Conservation (phyloP, 202 grass and related monocot species). For the Hordeum pubiflorum region DNA sequence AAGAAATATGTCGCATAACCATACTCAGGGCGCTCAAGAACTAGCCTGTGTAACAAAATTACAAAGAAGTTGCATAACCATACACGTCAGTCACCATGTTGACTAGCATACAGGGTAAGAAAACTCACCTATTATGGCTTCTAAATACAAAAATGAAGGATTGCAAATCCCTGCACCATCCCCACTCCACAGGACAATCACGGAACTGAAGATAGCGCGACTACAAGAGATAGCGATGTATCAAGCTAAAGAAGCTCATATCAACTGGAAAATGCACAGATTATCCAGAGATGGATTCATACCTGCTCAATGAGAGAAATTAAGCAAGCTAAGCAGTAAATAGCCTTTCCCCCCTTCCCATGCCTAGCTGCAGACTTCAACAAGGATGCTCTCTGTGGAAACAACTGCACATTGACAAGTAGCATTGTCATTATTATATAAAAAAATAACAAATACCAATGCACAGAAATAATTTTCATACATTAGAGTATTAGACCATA, state of each 20-base stretch:
- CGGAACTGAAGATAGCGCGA: constrained; percentile 65
- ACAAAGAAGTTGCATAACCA: not conserved
- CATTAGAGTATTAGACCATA: not conserved
- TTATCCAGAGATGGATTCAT: not conserved
- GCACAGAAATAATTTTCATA: not conserved
- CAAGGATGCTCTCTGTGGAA: constrained; percentile 46
- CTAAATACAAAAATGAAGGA: constrained; percentile 89
- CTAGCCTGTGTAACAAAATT: constrained; percentile 56
- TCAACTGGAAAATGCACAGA: not conserved
- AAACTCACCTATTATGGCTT: constrained; percentile 66
- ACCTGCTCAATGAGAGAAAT: constrained; percentile 93
- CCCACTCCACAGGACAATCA: constrained; percentile 79
- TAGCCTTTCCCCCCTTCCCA: constrained; percentile 46
- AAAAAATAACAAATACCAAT: not conserved
- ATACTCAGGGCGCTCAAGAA: constrained; percentile 94
- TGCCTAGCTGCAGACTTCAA: constrained; percentile 46
- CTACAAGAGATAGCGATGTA: constrained; percentile 41
- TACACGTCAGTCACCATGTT: constrained; percentile 4
- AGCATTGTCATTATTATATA: constrained; percentile 22
- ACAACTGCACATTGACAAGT: constrained; percentile 52
- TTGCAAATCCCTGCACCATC: constrained; percentile 92
- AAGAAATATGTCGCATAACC: constrained; percentile 97
- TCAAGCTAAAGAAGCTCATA: constrained; percentile 2
- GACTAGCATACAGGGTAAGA: constrained; percentile 19
- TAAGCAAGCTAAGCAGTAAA: constrained; percentile 86